Evolutionary conservation across 2,329 filamentous ascomycete species (phyloP).

Genomic region (Beauveria sp.): DNA sequence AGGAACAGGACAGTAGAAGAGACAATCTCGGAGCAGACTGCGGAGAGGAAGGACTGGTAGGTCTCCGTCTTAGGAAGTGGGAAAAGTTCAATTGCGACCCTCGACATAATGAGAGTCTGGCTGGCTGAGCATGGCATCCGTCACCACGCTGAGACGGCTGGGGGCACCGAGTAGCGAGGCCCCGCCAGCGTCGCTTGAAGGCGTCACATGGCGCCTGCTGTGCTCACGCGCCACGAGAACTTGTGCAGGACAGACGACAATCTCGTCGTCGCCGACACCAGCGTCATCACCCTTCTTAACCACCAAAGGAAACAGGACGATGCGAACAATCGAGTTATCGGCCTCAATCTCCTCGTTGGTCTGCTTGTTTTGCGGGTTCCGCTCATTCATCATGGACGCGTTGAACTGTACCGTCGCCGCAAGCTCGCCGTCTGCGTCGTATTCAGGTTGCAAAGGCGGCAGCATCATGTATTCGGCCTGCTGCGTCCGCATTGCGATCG

Average conservation of each 20-base stretch:
- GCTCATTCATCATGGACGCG: slow-evolving; percentile 89
- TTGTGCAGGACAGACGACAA: slow-evolving; percentile 91
- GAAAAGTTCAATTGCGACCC: slow-evolving; percentile 22
- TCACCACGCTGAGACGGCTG: slow-evolving; percentile 30
- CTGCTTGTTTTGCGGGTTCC: slow-evolving; percentile 52
- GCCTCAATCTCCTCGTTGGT: slow-evolving; percentile 75
- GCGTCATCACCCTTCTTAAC: slow-evolving; percentile 91
- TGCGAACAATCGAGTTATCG: slow-evolving; percentile 69
- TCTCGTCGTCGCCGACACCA: slow-evolving; percentile 84
- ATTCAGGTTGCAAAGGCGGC: slow-evolving; percentile 87
- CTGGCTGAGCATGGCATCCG: slow-evolving; percentile 24
- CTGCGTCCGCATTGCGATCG: slow-evolving; percentile 95
- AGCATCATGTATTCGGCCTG: slow-evolving; percentile 98
- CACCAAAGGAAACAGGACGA: slow-evolving; percentile 92
- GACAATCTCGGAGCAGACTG: slow-evolving; percentile 14
- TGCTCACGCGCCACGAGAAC: slow-evolving; percentile 65
- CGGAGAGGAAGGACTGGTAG: slow-evolving; percentile 13
- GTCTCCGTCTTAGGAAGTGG: slow-evolving; percentile 4
- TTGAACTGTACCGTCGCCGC: slow-evolving; percentile 86
- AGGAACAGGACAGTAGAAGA: not conserved
- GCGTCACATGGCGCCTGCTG: slow-evolving; percentile 31
- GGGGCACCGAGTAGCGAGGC: slow-evolving; percentile 31
- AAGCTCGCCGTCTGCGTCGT: slow-evolving; percentile 87
- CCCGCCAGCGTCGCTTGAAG: slow-evolving; percentile 46
- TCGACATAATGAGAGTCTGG: slow-evolving; percentile 25